These are phyloP conservation scores for Exophiala bonariae DNA, from an alignment of 2,329 filamentous ascomycete species.

Conservation along the genomic window DNA sequence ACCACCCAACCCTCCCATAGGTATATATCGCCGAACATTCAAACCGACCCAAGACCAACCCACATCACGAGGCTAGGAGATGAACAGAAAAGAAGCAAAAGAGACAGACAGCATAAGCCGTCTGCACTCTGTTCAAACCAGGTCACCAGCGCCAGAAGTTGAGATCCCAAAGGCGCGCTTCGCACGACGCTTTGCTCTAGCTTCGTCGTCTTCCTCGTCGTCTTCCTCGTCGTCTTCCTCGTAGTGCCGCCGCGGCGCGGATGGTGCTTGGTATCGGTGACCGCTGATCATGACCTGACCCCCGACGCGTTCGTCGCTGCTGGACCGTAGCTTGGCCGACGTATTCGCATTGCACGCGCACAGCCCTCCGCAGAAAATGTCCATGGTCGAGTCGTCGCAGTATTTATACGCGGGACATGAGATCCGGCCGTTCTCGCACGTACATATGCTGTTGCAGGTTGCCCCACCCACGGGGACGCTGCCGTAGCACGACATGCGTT, in stretches of 20 bases:
- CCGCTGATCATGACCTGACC: not conserved
- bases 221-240: not conserved
- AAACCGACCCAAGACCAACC: too few relatives aligned
- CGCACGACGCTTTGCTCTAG: not conserved
- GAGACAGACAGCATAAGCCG: too few relatives aligned
- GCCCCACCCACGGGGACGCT: slow-evolving; percentile 3
- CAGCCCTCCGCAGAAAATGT: slow-evolving; percentile 13
- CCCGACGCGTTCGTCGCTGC: too few relatives aligned
- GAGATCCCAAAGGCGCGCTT: not conserved
- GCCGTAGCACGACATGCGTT: slow-evolving; percentile 16
- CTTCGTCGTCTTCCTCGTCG: not conserved
- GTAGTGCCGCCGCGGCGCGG: too few relatives aligned
- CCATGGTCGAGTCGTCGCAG: slow-evolving; percentile 16
- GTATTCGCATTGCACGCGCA: slow-evolving; percentile 2
- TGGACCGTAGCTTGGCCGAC: not conserved
- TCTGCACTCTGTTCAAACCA: too few relatives aligned
- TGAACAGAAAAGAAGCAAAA: too few relatives aligned
- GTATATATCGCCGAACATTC: too few relatives aligned
- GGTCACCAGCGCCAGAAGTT: not conserved
- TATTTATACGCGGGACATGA: slow-evolving; percentile 13
- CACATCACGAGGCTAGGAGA: too few relatives aligned
- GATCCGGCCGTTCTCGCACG: slow-evolving; percentile 11
- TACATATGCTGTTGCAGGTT: slow-evolving; percentile 5
- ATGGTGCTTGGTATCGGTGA: not conserved
- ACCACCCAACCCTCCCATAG: too few relatives aligned